phyloP scores from a whole-genome alignment of 352 stramenopile genomes.

The Paralagenidium karlingii region DNA sequence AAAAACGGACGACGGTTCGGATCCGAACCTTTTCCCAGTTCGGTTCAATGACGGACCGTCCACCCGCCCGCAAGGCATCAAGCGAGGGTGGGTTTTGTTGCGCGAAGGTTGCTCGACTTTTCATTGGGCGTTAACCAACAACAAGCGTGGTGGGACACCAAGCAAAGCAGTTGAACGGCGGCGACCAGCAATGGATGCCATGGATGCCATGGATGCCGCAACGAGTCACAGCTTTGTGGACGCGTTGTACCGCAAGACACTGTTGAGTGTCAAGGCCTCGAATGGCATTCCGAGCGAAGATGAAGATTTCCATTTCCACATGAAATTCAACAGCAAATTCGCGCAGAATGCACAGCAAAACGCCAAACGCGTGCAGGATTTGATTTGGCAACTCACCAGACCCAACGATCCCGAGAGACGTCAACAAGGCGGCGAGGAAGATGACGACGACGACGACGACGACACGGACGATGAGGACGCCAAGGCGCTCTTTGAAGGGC shows the following conservation, averaged over 20 bases:
- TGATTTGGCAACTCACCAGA: slow-evolving; percentile 4
- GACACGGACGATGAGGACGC: slow-evolving; percentile 23
- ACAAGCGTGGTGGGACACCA: too few relatives aligned
- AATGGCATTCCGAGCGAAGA: slow-evolving; percentile 67
- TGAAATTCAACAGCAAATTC: slow-evolving; percentile 36
- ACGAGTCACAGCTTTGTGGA: too few relatives aligned
- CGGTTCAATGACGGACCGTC: too few relatives aligned
- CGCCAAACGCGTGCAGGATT: not conserved
- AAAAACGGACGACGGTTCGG: too few relatives aligned
- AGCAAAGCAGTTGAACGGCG: too few relatives aligned
- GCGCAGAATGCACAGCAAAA: not conserved
- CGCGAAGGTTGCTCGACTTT: too few relatives aligned
- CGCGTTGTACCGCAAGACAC: slow-evolving; percentile 7
- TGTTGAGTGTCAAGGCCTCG: slow-evolving; percentile 53
- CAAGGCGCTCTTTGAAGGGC: slow-evolving; percentile 53
- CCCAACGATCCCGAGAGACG: slow-evolving; percentile 14
- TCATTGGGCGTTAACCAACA: too few relatives aligned
- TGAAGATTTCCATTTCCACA: slow-evolving; percentile 76
- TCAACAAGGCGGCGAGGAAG: slow-evolving; percentile 12
- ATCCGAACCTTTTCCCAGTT: too few relatives aligned
- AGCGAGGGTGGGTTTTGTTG: too few relatives aligned
- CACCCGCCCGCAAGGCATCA: too few relatives aligned
- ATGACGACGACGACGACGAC: slow-evolving; percentile 18
- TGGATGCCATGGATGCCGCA: too few relatives aligned
- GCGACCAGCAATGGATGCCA: too few relatives aligned